Conservation (phyloP, 129 eudicot species). For the Lactuca sativa region DNA sequence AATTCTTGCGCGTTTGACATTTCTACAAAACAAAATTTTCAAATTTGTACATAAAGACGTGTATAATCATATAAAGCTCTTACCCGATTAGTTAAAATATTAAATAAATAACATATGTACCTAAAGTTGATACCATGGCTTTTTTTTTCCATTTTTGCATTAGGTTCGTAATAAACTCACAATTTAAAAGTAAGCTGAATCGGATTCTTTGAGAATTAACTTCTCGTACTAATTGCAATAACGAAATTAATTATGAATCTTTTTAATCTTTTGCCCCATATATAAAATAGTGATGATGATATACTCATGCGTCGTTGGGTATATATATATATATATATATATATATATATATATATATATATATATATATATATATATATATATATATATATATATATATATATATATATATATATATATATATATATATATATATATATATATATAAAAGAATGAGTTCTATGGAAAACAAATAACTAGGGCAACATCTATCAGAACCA, state of each 20-base stretch:
- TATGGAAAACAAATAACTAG: no score
- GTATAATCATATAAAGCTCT: slow-evolving; percentile 4
- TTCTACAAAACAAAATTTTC: not conserved
- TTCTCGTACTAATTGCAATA: slow-evolving; percentile 16
- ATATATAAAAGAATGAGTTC: no score
- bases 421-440: no score
- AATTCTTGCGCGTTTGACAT: slow-evolving; percentile 28
- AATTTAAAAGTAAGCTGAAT: slow-evolving; percentile 19
- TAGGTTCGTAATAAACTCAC: not conserved
- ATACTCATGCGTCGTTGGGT: no score
- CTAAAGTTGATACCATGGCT: slow-evolving; percentile 31
- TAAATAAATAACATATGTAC: slow-evolving; percentile 4
- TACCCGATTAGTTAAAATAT: slow-evolving; percentile 2
- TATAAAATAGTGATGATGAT: not conserved
- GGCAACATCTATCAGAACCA: no score
- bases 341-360: no score
- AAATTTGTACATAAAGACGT: slow-evolving; percentile 1
- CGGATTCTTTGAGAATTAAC: slow-evolving; percentile 28
- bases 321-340: no score
- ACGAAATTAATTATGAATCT: not conserved
- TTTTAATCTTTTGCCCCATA: no score
- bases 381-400: no score
- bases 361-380: no score
- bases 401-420: no score
- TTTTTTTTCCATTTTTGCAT: slow-evolving; percentile 14